A percentile compares a stretch with the other conserved stretches of the same genome.
phyloP scores from a whole-genome alignment of 345 rosid species.

The Garcia nutans region DNA sequence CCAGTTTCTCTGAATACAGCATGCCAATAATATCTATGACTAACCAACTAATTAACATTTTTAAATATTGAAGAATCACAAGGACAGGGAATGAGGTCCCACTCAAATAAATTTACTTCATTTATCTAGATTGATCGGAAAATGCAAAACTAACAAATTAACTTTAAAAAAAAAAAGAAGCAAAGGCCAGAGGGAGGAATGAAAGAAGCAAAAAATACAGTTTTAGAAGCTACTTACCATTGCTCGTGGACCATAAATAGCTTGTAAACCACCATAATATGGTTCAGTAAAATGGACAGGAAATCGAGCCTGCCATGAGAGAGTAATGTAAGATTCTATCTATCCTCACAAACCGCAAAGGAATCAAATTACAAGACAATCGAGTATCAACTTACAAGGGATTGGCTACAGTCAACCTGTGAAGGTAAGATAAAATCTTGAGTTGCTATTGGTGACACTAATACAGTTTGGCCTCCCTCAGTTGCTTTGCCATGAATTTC shows the following conservation, averaged over 20 bases:
- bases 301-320: constrained; percentile 40
- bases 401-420: constrained; percentile 42
- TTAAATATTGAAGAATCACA: background rate
- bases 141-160: background rate
- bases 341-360: constrained; percentile 12
- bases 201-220: constrained; percentile 4
- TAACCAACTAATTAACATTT: background rate
- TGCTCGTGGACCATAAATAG: constrained; percentile 50
- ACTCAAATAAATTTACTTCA: background rate
- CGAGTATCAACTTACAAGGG: constrained; percentile 34
- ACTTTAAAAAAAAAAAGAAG: background rate
- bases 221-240: constrained; percentile 34
- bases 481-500: constrained; percentile 35
- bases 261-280: constrained; percentile 41
- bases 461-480: constrained; percentile 36
- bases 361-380: background rate
- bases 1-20: no score
- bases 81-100: background rate
- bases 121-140: background rate
- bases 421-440: constrained; percentile 45
- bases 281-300: constrained; percentile 57
- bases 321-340: constrained; percentile 19
- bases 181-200: background rate
- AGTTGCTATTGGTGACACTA: constrained; percentile 39
- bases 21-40: no score